A percentile compares a stretch with the other conserved stretches of the same genome.
phyloP scores from a whole-genome alignment of 192 early-diverging fungal species.

The Mortierella claussenii region DNA sequence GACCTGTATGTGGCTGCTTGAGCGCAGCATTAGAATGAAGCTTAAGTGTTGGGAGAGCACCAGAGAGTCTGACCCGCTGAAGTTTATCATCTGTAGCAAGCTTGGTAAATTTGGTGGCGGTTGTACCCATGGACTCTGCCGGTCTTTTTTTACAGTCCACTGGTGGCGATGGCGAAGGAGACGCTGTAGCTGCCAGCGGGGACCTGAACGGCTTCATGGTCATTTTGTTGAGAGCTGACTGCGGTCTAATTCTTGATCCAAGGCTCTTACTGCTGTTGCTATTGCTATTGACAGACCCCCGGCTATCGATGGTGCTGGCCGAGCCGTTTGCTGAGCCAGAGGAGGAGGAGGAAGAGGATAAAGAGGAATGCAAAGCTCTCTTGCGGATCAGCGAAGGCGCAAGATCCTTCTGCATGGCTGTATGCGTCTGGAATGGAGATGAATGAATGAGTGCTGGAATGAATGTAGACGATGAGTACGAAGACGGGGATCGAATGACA shows the following conservation, averaged over 20 bases:
- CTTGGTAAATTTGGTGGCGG: not conserved
- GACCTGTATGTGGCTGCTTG: not conserved
- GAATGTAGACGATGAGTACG: no score
- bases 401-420: constrained; percentile 16
- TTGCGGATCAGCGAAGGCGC: constrained; percentile 26
- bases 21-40: not conserved
- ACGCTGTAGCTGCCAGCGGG: not conserved
- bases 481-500: not conserved
- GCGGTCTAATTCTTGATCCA: no score
- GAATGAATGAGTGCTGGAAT: not conserved
- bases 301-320: not conserved
- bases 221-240: not conserved
- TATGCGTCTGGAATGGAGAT: not conserved
- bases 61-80: not conserved
- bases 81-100: no score
- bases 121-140: not conserved
- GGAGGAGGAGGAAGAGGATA: not conserved
- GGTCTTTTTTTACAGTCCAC: not conserved
- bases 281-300: no score
- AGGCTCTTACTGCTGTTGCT: no score
- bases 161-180: not conserved
- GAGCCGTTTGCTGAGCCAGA: not conserved
- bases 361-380: not conserved
- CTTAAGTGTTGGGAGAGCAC: not conserved
- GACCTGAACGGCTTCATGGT: constrained; percentile 16